These are phyloP conservation scores for Apiospora rasikravindrae DNA, from an alignment of 2,329 filamentous ascomycete species.

Conservation along the genomic window DNA sequence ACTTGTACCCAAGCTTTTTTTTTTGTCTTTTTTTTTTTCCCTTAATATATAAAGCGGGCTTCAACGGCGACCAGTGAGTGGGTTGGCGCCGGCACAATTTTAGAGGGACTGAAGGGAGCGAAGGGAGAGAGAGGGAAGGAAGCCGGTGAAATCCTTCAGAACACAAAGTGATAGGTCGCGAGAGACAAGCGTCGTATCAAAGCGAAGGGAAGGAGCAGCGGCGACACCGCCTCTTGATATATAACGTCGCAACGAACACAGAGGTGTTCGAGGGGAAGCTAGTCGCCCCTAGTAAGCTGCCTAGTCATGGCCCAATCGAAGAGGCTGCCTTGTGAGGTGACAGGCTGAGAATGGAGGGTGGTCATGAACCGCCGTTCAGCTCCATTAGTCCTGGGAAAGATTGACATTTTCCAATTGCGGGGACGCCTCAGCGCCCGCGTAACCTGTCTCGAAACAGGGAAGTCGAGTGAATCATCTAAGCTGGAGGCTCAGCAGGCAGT, in stretches of 20 bases:
- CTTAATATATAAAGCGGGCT: background rate
- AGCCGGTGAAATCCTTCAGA: conserved; percentile 27
- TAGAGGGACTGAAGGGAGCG: conserved; percentile 21
- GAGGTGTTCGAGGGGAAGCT: background rate
- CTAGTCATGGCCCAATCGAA: conserved; percentile 31
- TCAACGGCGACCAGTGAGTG: conserved; percentile 22
- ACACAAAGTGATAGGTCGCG: conserved; percentile 30
- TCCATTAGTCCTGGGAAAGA: conserved; percentile 19
- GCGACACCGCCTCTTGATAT: conserved; percentile 31
- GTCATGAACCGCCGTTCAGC: conserved; percentile 34
- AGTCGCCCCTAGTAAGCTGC: conserved; percentile 38
- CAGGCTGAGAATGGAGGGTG: conserved; percentile 33
- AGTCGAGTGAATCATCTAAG: conserved; percentile 28
- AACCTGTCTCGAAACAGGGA: conserved; percentile 25
- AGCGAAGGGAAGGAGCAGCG: conserved; percentile 25
- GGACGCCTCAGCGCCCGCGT: conserved; percentile 24
- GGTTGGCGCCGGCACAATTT: conserved; percentile 34
- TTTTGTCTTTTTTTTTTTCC: background rate
- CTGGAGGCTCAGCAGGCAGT: conserved; percentile 19
- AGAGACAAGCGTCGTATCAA: conserved; percentile 29
- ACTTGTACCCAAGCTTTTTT: background rate
- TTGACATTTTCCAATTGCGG: conserved; percentile 30
- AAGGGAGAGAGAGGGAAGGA: conserved; percentile 12
- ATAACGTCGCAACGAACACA: conserved; percentile 24
- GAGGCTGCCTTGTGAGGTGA: conserved; percentile 40